Base-by-base conservation (phyloP, 108 stramenopile genomes). In the Stephanodiscus minutulus region DNA sequence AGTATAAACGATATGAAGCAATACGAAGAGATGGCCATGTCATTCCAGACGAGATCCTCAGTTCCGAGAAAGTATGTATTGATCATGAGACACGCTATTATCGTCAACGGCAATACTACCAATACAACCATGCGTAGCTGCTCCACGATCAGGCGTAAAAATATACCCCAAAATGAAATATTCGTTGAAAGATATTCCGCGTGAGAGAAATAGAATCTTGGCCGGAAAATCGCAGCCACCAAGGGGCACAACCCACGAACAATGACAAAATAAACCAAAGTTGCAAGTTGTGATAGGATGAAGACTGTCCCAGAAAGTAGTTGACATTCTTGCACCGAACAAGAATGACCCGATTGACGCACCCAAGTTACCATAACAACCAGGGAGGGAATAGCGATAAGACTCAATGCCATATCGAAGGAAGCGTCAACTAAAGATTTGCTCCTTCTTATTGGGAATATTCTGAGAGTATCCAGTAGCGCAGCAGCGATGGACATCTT, bases 231-330 rank as follows among this genome's bases (percentile, higher is more conserved):
- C 21, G 56, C 9, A 39, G 44, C 49, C 35, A 54, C 33, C 49
- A 59, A 20, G n/a, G 49, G 29, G 43, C 48, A 48, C 50, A 49
- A 48, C 20, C 63, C 68, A 33, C 58, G 58, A 13, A 61, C 61
- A 47, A 70, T 53, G 13, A 77, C n/a, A 33, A 64, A 70, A 27
- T 70, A 66, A 59, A 64, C 4, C 20, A 64, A 20, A 27, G 64
- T 56, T 10, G 68, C 54, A 28, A 70, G 35, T 54, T 77, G 76
- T 41, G 76, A 27, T 35, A 77, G 49, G 35, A 70, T 49, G 58
- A 70, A 70, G 36, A 53, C 48, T 33, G 76, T 77, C 21, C 76
- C 76, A 18, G 70, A 17, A 53, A 77, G 76, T 49, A 77, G 13
- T 22, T 70, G 64, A 43, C 69, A 77, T 39, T 77, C 76, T 6